phyloP scores from a whole-genome alignment of 352 stramenopile genomes.

The Pythium oligandrum region DNA sequence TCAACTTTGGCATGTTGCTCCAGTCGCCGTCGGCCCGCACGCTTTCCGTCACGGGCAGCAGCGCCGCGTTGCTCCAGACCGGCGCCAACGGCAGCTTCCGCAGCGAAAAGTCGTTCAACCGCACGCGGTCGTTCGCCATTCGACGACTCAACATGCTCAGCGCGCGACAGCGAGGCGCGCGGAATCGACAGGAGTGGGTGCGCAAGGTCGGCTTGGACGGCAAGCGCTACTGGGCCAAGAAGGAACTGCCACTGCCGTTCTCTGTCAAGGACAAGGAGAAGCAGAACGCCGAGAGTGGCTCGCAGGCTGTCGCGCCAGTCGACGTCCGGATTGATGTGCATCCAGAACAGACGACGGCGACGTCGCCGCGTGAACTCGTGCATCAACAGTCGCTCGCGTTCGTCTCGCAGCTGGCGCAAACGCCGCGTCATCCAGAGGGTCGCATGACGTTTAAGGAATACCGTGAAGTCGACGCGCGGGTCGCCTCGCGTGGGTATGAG shows the following conservation, averaged over 20 bases:
- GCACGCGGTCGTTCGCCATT: conserved; percentile 82
- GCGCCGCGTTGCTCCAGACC: conserved; percentile 13
- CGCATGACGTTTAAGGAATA: conserved; percentile 89
- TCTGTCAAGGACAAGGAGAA: conserved; percentile 9
- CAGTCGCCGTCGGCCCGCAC: conserved; percentile 29
- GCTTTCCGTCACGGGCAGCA: conserved; percentile 28
- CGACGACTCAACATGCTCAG: conserved; percentile 87
- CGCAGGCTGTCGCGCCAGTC: conserved; percentile 3
- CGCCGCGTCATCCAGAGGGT: conserved; percentile 69
- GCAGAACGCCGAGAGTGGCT: conserved; percentile 2
- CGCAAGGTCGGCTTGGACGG: conserved; percentile 77
- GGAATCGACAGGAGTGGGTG: conserved; percentile 81
- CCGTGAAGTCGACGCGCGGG: conserved; percentile 78
- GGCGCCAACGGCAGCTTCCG: conserved; percentile 3
- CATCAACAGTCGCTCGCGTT: conserved; percentile 81
- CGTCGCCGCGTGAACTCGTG: conserved; percentile 49
- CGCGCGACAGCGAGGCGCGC: conserved; percentile 66
- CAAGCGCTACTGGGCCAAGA: conserved; percentile 81
- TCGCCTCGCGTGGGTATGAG: conserved; percentile 82
- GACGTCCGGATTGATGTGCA: conserved; percentile 17
- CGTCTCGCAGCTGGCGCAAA: conserved; percentile 81
- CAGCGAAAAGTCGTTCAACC: conserved; percentile 73
- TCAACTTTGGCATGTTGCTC: conserved; percentile 51
- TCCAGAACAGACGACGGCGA: neutral
- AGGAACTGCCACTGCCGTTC: conserved; percentile 48